phyloP scores from a whole-genome alignment of 2,329 filamentous ascomycete genomes.

The Calonectria honghensis region DNA sequence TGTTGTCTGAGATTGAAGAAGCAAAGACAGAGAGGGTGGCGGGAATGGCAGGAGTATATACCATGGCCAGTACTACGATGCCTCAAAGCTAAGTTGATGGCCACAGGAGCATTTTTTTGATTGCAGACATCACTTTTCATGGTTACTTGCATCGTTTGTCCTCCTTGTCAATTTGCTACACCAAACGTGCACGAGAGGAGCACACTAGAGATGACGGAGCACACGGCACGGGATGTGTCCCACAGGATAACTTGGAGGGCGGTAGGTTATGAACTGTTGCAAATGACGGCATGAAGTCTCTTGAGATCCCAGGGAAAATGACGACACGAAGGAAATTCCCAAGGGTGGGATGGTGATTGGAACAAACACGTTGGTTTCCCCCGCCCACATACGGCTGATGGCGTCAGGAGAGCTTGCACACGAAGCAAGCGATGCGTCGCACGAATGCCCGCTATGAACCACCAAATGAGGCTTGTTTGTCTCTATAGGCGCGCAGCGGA shows the following conservation, averaged over 20 bases:
- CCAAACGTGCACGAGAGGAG: not conserved
- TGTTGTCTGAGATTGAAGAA: not conserved
- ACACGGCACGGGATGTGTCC: not conserved
- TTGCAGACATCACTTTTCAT: not conserved
- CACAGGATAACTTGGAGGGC: not conserved
- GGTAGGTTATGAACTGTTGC: not conserved
- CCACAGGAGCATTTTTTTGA: not conserved
- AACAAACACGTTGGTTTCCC: not conserved
- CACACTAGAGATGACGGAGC: not conserved
- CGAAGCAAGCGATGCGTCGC: not conserved
- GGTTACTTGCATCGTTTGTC: not conserved
- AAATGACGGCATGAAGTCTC: not conserved
- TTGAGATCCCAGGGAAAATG: not conserved
- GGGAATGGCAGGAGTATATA: not conserved
- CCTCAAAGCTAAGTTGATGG: not conserved
- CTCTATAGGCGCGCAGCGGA: not conserved
- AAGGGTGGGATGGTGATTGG: not conserved
- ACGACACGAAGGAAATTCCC: fast-evolving
- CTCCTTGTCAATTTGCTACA: not conserved
- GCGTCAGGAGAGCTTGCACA: not conserved
- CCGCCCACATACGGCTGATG: not conserved
- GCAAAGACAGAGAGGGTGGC: not conserved
- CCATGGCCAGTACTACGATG: not conserved
- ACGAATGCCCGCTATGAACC: not conserved
- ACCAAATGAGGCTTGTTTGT: not conserved